Evolutionary conservation across 768 basidiomycete genomes (phyloP).

Genomic region (Trametes cingulata): DNA sequence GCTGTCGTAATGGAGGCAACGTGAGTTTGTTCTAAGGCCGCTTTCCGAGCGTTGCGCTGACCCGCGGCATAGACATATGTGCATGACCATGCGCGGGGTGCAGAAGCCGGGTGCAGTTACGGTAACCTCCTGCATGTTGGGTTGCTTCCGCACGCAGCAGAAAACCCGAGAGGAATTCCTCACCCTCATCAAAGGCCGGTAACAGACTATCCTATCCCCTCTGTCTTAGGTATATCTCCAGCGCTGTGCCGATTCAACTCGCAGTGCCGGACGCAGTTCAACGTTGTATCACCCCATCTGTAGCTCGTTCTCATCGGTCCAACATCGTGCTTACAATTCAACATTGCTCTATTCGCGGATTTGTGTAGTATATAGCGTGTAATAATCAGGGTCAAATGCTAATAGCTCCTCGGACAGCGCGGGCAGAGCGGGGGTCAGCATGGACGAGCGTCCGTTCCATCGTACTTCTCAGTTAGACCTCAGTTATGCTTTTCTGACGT

Average conservation of each 20-base stretch:
- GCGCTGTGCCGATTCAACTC: slow-evolving; percentile 49
- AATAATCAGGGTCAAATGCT: background rate
- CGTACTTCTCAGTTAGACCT: too few species aligned
- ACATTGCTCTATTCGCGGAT: slow-evolving; percentile 20
- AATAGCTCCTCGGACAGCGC: background rate
- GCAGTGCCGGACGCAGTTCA: slow-evolving; percentile 32
- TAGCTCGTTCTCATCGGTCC: slow-evolving; percentile 16
- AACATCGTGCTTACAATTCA: slow-evolving; percentile 27
- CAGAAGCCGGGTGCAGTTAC: slow-evolving; percentile 97
- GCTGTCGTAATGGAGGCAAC: slow-evolving; percentile 99
- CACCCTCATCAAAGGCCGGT: slow-evolving; percentile 67
- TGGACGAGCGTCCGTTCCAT: too few species aligned
- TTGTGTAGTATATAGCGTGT: slow-evolving; percentile 11
- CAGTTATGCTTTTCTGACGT: too few species aligned
- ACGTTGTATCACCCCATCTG: slow-evolving; percentile 23
- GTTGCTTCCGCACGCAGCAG: slow-evolving; percentile 97
- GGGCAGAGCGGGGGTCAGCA: too few species aligned
- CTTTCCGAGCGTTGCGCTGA: slow-evolving; percentile 16
- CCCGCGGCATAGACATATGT: slow-evolving; percentile 71
- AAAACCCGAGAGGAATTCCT: slow-evolving; percentile 98
- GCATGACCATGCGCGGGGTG: slow-evolving; percentile 99
- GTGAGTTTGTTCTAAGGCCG: slow-evolving; percentile 48
- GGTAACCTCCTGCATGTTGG: slow-evolving; percentile 96
- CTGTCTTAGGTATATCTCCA: background rate
- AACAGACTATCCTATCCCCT: background rate